phyloP scores from a whole-genome alignment of 2,329 filamentous ascomycete genomes.

The Ophiostoma pallidulum region DNA sequence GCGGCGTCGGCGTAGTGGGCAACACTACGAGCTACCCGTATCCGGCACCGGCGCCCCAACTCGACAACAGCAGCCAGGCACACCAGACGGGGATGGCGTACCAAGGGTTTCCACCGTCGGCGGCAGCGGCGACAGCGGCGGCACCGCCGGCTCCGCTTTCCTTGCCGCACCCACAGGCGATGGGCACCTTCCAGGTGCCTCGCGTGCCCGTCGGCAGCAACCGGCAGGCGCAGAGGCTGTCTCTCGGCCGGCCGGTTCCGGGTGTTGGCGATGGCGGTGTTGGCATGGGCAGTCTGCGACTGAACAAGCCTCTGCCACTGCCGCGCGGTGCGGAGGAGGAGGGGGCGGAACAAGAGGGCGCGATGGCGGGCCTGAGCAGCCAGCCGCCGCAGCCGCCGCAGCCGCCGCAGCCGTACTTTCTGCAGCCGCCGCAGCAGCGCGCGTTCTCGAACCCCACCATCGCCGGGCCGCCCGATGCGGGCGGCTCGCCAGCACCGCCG shows the following conservation, averaged over 20 bases:
- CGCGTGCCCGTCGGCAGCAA: conserved; percentile 30
- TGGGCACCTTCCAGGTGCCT: conserved; percentile 32
- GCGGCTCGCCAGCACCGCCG: conserved; percentile 15
- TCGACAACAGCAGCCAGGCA: neutral
- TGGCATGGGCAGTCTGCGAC: neutral
- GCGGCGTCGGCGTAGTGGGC: neutral
- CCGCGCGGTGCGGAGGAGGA: neutral
- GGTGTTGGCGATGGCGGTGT: neutral
- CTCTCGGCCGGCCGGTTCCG: neutral
- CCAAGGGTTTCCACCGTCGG: too few species aligned
- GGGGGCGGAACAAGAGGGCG: too few species aligned
- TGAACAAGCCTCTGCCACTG: conserved; percentile 5
- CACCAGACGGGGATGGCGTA: too few species aligned
- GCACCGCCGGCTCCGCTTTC: neutral
- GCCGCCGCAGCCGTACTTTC: conserved; percentile 7
- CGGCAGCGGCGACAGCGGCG: too few species aligned
- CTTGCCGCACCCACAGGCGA: conserved; percentile 32
- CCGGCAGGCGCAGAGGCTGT: conserved; percentile 17
- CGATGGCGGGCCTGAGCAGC: too few species aligned
- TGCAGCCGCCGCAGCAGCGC: conserved; percentile 11
- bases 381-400: conserved; percentile 13
- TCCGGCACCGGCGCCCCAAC: conserved; percentile 24
- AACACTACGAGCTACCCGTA: conserved; percentile 28
- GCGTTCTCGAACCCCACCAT: conserved; percentile 6
- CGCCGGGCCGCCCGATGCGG: too few species aligned